phyloP scores from a whole-genome alignment of 2,329 filamentous ascomycete genomes.

The Alternaria hordeiaustralica region DNA sequence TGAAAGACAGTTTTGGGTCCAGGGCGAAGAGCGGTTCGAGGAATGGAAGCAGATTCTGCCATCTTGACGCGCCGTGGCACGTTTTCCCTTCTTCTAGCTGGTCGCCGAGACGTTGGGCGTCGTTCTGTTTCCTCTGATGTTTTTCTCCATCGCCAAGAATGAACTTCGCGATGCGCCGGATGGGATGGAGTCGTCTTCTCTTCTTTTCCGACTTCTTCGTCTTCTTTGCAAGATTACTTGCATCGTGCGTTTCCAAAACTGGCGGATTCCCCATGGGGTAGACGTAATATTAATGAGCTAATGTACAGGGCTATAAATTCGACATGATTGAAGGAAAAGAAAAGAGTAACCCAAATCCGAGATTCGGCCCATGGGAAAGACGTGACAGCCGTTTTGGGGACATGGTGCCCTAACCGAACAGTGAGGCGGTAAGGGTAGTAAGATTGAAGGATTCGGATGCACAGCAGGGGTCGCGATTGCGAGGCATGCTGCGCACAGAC shows the following conservation, averaged over 20 bases:
- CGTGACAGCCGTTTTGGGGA: conserved; percentile 8
- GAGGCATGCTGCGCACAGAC: conserved; percentile 6
- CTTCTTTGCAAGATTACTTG: not conserved
- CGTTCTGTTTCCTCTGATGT: not conserved
- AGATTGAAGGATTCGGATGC: conserved; percentile 12
- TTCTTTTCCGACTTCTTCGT: not conserved
- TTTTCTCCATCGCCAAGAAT: conserved; percentile 2
- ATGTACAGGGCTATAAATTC: not conserved
- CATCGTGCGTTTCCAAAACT: conserved; percentile 1
- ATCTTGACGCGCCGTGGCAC: conserved; percentile 17
- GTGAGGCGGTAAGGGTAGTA: conserved; percentile 11
- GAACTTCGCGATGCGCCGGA: conserved; percentile 11
- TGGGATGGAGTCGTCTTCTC: conserved; percentile 12
- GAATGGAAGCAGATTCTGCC: conserved; percentile 21
- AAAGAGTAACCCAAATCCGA: conserved; percentile 2
- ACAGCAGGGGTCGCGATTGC: conserved; percentile 6
- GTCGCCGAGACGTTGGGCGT: not conserved
- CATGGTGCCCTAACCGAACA: not conserved
- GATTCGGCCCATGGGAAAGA: conserved; percentile 1
- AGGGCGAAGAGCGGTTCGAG: conserved; percentile 19
- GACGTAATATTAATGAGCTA: not conserved
- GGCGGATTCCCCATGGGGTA: conserved; percentile 13
- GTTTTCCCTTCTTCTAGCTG: not conserved
- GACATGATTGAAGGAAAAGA: conserved; percentile 2
- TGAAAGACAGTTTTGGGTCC: conserved; percentile 19